Conservation (phyloP, 2,329 filamentous ascomycete species). For the Trichoderma brevicompactum region DNA sequence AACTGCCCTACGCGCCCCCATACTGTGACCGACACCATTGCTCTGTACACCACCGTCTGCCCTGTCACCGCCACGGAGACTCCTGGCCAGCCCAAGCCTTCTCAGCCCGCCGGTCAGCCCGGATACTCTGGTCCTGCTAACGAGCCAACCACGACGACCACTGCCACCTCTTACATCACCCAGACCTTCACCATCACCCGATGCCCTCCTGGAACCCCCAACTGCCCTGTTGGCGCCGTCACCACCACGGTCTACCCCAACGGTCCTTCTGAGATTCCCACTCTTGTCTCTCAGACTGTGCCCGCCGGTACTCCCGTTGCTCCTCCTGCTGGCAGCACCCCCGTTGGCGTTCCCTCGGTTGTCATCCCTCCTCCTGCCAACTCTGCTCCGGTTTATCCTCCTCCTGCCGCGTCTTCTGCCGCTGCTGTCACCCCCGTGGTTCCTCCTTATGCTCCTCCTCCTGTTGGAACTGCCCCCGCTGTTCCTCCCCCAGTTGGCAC, state of each 20-base stretch:
- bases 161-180: slow-evolving; percentile 39
- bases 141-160: slow-evolving; percentile 28
- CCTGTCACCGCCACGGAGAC: slow-evolving; percentile 40
- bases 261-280: slow-evolving; percentile 36
- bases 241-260: slow-evolving; percentile 38
- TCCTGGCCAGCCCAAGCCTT: background rate
- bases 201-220: slow-evolving; percentile 38
- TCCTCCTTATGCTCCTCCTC: slow-evolving; percentile 18
- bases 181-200: slow-evolving; percentile 42
- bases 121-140: slow-evolving; percentile 13
- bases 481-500: slow-evolving; percentile 24
- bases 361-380: slow-evolving; percentile 19
- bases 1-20: slow-evolving; percentile 59
- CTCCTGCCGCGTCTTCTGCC: slow-evolving; percentile 35
- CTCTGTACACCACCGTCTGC: slow-evolving; percentile 49
- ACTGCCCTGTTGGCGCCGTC: slow-evolving; percentile 41
- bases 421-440: slow-evolving; percentile 14
- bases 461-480: slow-evolving; percentile 27
- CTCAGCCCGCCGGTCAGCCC: background rate
- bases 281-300: slow-evolving; percentile 31
- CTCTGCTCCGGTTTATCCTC: background rate
- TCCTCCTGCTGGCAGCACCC: slow-evolving; percentile 12
- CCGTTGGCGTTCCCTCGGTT: slow-evolving; percentile 1
- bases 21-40: slow-evolving; percentile 45
- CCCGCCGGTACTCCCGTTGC: slow-evolving; percentile 11